A percentile compares a stretch with the other conserved stretches of the same genome.
phyloP scores from a whole-genome alignment of 23 red algal genomes.

The Gracilariopsis chorda region DNA sequence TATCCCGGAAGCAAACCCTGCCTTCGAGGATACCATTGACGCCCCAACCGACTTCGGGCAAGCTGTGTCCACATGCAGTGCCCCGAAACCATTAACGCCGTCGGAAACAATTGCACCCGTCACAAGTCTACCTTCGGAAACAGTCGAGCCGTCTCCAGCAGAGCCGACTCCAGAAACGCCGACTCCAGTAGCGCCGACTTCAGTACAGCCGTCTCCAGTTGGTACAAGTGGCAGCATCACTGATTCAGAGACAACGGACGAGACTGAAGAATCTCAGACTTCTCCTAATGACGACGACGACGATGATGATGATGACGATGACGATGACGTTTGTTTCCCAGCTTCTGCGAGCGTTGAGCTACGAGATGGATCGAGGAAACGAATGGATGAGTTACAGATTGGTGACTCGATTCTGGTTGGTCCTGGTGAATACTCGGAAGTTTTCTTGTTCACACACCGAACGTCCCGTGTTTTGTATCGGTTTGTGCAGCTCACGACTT shows the following conservation, averaged over 20 bases:
- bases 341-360: constrained; percentile 32
- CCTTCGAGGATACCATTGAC: constrained; percentile 10
- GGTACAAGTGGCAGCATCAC: no score
- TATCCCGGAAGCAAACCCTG: not conserved
- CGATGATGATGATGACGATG: not conserved
- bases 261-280: not conserved
- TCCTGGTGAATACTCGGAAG: constrained; percentile 14
- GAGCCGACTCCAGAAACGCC: no score
- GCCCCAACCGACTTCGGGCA: constrained; percentile 20
- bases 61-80: not conserved
- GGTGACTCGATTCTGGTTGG: constrained; percentile 54
- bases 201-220: no score
- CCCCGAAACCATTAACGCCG: not conserved
- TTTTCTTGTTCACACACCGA: constrained; percentile 67
- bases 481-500: constrained; percentile 35
- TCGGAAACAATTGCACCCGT: not conserved
- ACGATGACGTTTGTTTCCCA: constrained; percentile 51
- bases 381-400: constrained; percentile 60
- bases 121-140: no score
- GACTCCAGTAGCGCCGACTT: no score
- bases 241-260: not conserved
- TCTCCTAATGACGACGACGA: not conserved
- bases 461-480: not conserved
- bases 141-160: not conserved
- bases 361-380: not conserved